These are phyloP conservation scores for Nicotiana rustica DNA, from an alignment of 305 asterid genomes.

Conservation along the genomic window DNA sequence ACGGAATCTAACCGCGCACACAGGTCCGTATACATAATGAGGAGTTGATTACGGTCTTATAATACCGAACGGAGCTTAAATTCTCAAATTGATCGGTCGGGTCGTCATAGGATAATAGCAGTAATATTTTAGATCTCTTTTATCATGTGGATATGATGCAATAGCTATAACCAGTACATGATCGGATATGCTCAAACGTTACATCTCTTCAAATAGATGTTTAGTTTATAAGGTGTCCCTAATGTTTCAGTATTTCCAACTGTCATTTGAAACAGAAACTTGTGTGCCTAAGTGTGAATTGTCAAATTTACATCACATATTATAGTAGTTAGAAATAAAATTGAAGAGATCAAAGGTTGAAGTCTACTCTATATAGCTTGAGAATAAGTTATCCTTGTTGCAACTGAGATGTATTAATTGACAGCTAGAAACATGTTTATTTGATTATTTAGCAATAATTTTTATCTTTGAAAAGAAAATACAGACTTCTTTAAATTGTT, in stretches of 20 bases:
- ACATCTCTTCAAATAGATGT: not conserved
- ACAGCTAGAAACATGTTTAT: constrained; percentile 10
- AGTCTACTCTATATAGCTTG: not conserved
- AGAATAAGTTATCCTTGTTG: not conserved
- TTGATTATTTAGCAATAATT: not conserved
- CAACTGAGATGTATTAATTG: constrained; percentile 4
- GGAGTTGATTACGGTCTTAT: too few relatives aligned
- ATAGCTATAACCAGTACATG: not conserved
- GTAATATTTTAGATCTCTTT: not conserved
- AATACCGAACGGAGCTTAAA: too few relatives aligned
- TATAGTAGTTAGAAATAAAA: not conserved
- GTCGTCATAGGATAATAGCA: too few relatives aligned
- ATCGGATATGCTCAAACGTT: not conserved
- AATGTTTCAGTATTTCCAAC: not conserved
- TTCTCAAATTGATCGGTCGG: too few relatives aligned
- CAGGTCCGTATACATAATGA: too few relatives aligned
- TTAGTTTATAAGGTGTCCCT: not conserved
- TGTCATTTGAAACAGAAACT: not conserved
- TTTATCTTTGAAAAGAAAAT: not conserved
- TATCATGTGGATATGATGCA: not conserved
- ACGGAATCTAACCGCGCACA: too few relatives aligned
- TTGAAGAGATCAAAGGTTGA: not conserved
- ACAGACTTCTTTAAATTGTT: not conserved
- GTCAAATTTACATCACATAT: not conserved
- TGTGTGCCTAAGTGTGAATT: not conserved